These are phyloP conservation scores for Abelmoschus esculentus DNA, from an alignment of 345 rosid species.

Conservation along the genomic window DNA sequence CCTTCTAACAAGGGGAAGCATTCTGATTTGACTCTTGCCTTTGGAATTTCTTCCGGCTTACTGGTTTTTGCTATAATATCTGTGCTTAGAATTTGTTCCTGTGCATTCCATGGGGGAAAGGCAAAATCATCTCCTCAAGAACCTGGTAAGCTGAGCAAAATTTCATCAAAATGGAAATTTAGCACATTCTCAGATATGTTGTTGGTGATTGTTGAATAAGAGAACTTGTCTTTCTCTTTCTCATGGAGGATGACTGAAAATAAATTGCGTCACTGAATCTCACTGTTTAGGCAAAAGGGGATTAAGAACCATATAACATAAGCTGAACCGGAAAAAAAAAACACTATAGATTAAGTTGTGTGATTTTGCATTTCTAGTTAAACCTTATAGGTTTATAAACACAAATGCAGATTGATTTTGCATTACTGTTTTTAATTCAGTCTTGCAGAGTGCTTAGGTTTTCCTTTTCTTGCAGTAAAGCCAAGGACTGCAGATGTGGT, in stretches of 20 bases:
- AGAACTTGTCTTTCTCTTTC: background rate
- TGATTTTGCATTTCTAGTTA: background rate
- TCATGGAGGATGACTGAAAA: background rate
- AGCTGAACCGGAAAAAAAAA: background rate
- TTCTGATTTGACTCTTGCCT: slow-evolving; percentile 48
- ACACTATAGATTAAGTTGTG: background rate
- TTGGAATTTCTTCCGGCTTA: slow-evolving; percentile 62
- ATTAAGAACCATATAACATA: background rate
- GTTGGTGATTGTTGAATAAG: background rate
- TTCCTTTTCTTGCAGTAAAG: slow-evolving; percentile 41
- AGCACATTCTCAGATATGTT: background rate
- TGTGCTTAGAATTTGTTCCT: slow-evolving; percentile 56
- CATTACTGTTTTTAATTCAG: background rate
- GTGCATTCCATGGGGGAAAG: slow-evolving; percentile 49
- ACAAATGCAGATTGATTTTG: background rate
- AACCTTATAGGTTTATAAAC: background rate
- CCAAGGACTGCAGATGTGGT: slow-evolving; percentile 41
- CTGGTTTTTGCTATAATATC: slow-evolving; percentile 42
- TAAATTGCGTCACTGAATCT: background rate
- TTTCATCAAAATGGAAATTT: background rate
- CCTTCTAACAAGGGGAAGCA: slow-evolving; percentile 45
- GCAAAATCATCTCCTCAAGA: slow-evolving; percentile 42
- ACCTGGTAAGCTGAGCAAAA: slow-evolving; percentile 31
- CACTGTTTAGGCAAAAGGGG: background rate
- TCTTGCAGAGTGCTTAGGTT: background rate